Conservation (phyloP, 2,329 filamentous ascomycete genomes). For the Rutstroemia sydowiana region DNA sequence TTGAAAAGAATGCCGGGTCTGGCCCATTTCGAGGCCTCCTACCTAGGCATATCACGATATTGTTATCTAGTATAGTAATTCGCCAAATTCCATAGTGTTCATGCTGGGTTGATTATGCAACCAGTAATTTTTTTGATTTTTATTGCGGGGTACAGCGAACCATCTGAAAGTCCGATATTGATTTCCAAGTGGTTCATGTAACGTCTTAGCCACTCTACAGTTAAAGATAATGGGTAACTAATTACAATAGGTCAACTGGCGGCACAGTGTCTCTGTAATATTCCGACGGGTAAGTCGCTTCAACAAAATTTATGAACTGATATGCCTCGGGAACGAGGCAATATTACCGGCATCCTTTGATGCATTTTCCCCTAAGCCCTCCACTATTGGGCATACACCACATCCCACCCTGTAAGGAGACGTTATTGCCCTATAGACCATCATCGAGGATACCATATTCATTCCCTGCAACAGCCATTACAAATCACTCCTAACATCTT, state of each 20-base stretch:
- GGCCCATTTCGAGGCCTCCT: background rate
- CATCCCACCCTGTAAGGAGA: background rate
- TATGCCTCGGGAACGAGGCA: background rate
- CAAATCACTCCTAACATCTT: background rate
- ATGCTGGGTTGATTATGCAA: constrained; percentile 2
- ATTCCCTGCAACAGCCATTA: background rate
- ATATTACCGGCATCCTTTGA: background rate
- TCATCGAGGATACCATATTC: background rate
- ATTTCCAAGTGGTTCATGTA: background rate
- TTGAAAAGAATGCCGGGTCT: background rate
- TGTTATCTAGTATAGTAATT: constrained; percentile 5
- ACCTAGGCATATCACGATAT: background rate
- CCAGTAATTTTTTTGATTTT: background rate
- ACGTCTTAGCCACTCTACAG: background rate
- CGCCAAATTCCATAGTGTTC: background rate
- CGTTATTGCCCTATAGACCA: background rate
- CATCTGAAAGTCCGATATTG: background rate
- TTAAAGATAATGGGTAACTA: background rate
- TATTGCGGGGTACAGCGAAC: constrained; percentile 8
- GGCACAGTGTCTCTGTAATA: background rate
- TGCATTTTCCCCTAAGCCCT: background rate
- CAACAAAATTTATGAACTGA: background rate
- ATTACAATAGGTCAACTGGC: background rate
- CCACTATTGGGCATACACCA: background rate
- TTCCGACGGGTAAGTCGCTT: constrained; percentile 1